Conservation (phyloP, 306 rosid species). For the Vigna mungo region DNA sequence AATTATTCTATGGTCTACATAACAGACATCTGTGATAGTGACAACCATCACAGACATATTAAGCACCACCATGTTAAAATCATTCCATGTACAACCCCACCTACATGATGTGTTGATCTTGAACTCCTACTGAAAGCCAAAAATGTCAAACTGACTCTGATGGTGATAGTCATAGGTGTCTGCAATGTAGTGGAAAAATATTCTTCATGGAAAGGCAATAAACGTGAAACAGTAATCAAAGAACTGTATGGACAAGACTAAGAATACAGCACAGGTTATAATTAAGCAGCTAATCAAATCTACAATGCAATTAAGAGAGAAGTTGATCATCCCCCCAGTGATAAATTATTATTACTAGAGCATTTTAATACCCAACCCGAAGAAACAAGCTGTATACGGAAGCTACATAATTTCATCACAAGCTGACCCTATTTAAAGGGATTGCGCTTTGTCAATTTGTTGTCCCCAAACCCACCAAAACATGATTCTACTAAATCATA, state of each 20-base stretch:
- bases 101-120: slow-evolving; percentile 65
- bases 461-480: neutral
- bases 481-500: neutral
- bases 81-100: slow-evolving; percentile 67
- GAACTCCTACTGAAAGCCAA: slow-evolving; percentile 69
- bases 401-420: neutral
- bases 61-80: slow-evolving; percentile 60
- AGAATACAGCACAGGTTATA: slow-evolving; percentile 25
- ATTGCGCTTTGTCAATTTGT: neutral
- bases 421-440: neutral
- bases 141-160: slow-evolving; percentile 67
- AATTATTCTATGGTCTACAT: slow-evolving; percentile 33
- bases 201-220: slow-evolving; percentile 66
- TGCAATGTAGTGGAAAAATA: slow-evolving; percentile 56
- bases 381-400: neutral
- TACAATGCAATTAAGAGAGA: slow-evolving; percentile 26
- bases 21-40: slow-evolving; percentile 73
- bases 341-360: neutral
- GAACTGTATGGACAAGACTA: slow-evolving; percentile 49
- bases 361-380: slow-evolving; percentile 19
- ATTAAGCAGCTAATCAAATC: slow-evolving; percentile 31
- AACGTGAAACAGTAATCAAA: slow-evolving; percentile 57
- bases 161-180: slow-evolving; percentile 72
- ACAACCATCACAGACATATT: slow-evolving; percentile 70
- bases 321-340: slow-evolving; percentile 8